phyloP scores from a whole-genome alignment of 352 stramenopile genomes.

The Globisporangium solare region DNA sequence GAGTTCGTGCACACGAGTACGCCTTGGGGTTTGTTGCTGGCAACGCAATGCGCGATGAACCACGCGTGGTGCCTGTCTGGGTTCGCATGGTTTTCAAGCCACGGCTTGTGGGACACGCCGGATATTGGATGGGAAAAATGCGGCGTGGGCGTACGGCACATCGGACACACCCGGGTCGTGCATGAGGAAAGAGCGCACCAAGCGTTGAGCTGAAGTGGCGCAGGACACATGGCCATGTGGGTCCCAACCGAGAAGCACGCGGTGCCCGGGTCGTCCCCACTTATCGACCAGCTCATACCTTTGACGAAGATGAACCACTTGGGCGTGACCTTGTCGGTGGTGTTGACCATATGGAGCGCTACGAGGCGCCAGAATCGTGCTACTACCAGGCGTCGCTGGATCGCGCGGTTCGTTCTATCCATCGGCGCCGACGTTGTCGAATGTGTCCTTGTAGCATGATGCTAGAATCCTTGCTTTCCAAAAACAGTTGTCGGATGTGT shows the following conservation, averaged over 20 bases:
- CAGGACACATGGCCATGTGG: conserved; percentile 5
- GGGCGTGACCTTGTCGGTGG: conserved; percentile 8
- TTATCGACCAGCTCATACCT: conserved; percentile 10
- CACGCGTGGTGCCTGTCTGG: conserved; percentile 54
- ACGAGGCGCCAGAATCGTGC: conserved; percentile 12
- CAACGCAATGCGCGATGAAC: conserved; percentile 43
- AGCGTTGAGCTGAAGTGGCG: conserved; percentile 2
- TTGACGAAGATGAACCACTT: conserved; percentile 20
- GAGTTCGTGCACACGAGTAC: conserved; percentile 49
- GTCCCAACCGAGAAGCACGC: conserved; percentile 16
- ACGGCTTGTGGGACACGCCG: conserved; percentile 30
- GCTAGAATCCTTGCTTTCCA: conserved; percentile 13
- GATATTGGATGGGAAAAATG: conserved; percentile 11
- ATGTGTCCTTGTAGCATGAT: conserved; percentile 10
- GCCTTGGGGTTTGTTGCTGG: conserved; percentile 22
- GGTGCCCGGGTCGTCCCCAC: neutral
- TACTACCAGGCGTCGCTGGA: conserved; percentile 5
- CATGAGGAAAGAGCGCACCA: conserved; percentile 13
- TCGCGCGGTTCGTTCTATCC: conserved; percentile 18
- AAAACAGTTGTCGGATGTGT: conserved; percentile 1
- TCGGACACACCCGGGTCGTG: conserved; percentile 8
- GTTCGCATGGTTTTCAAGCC: conserved; percentile 38
- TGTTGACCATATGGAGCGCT: conserved; percentile 3
- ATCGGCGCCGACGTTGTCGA: conserved; percentile 14
- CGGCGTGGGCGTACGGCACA: neutral